Evolutionary conservation across 805 yeast species (phyloP), one percentile per base, ranked within the genome.

Genomic region (Peterozyma xylosa): DNA sequence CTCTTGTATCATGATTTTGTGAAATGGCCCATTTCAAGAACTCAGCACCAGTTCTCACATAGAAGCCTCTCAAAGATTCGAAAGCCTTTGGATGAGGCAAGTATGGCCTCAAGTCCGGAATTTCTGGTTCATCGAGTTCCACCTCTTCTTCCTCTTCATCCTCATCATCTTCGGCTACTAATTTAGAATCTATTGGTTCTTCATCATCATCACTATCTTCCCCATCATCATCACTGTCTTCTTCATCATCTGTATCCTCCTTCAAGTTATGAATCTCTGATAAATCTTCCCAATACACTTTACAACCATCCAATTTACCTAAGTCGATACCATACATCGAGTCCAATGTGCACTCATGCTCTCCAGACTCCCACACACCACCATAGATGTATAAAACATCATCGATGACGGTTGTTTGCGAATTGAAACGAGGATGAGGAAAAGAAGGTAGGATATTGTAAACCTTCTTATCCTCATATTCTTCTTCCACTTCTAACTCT

Each of bases 61-160:
- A 91, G 66, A 91, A 91, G 2, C 78, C 81, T 52, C 96, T 79
- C 48, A 91, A 68, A 2, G 78, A 66, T 66, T 91, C 98, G 55
- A 91, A 93, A 6, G 96, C 82, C 57, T 90, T 89, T 33, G 99
- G 99, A 60, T 90, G 97, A 39, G 98, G 97, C 44, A 91, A 72
- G 96, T 96, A 91, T 14, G 99, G 96, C 59, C 96, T 78, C 38
- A 83, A 85, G 62, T 91, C 99, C 14, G 96, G 95, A 52, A 82
- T 76, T 50, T 79, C 86, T 38, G 78, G 80, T 48, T 76, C 83
- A 3, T 71, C 79, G 30, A 70, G 82, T 38, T 70, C 82, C 2
- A 59, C 76, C 36, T 78, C 89, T 37, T 78, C 86, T n/a, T 75
- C 86, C 21, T 76, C 86, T 16, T 74, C 84, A 9, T 66, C 82